Base-by-base conservation (phyloP, 345 rosid species). In the Viola odorata region DNA sequence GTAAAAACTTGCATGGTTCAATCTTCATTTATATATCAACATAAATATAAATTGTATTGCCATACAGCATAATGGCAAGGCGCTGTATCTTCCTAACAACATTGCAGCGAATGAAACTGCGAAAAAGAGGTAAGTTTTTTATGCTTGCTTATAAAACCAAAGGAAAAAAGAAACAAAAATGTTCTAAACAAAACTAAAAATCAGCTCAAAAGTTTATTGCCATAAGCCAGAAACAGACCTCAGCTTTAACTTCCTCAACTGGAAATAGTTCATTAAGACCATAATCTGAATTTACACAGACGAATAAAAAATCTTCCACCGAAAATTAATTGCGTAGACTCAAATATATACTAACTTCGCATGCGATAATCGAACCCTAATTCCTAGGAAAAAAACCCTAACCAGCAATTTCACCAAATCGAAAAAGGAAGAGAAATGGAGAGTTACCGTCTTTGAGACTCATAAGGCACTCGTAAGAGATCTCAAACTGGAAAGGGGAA, bases 401-500 rank as follows among this genome's bases (percentile, higher is more conserved):
- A 50, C 4, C 2, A 52, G 16, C 16, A 3, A 32, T 37, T 37
- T 38, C 50, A 11, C 4, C 9, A 6, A 42, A 13, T 14, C 6
- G 4, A 49, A 44, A 3, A 8, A 51, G 15, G 12, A 13, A 7
- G 16, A 42, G 41, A 53, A 57, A 23, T 57, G 63, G 8, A 50
- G 41, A 13, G 45, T 38, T 84, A 94, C 99, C 99, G 71, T 94
- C 96, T 76, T 94, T 84, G 63, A 94, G 97, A 69, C 97, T 86
- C 55, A 88, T 82, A 77, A 94, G 78, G 64, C 99, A 88, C 83
- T 94, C 99, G 67, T 94, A 94, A 12, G 99, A 90, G 67, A 94
- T 90, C 81, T 94, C 99, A 75, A 94, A 94, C 84, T 90, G 97
- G 71, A 94, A 86, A 0, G 99, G 95, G 64, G 84, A 78, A 60